Percentiles rank a stretch among this genome's conserved stretches.
phyloP scores from a whole-genome alignment of 2,329 filamentous ascomycete genomes.

The Calonectria hongkongensis region DNA sequence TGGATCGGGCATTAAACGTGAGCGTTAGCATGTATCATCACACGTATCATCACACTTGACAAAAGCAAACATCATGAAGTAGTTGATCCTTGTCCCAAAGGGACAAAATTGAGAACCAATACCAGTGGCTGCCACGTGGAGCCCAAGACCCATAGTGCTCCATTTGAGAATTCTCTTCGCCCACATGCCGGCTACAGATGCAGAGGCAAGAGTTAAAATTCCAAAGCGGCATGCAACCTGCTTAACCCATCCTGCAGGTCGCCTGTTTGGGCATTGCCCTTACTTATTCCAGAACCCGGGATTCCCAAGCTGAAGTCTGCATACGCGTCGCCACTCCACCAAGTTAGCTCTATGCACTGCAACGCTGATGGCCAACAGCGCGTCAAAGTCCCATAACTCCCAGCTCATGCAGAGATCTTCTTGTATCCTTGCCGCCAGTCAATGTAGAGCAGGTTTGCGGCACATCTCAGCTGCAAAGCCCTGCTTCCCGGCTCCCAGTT shows the following conservation, averaged over 20 bases:
- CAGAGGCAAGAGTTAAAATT: background rate
- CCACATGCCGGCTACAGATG: background rate
- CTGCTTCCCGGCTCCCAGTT: background rate
- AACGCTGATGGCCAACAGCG: background rate
- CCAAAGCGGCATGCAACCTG: background rate
- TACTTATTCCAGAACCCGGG: background rate
- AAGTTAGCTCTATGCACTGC: background rate
- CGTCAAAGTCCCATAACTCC: background rate
- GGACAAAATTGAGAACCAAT: background rate
- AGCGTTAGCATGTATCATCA: no score
- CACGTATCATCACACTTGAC: no score
- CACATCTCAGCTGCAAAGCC: conserved; percentile 7
- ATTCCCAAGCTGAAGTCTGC: conserved; percentile 2
- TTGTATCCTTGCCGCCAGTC: background rate
- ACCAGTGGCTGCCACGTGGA: background rate
- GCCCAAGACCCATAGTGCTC: conserved; percentile 7
- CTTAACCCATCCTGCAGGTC: background rate
- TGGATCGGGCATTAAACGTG: no score
- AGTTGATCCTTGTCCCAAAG: no score
- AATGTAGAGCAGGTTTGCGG: conserved; percentile 1
- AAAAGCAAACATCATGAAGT: no score
- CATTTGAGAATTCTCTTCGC: background rate
- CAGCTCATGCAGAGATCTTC: conserved; percentile 17
- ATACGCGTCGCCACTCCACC: conserved; percentile 1
- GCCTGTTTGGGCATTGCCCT: background rate